Evolutionary conservation across 2,329 filamentous ascomycete genomes (phyloP).

Genomic region (Pyrenophora tritici-repentis): DNA sequence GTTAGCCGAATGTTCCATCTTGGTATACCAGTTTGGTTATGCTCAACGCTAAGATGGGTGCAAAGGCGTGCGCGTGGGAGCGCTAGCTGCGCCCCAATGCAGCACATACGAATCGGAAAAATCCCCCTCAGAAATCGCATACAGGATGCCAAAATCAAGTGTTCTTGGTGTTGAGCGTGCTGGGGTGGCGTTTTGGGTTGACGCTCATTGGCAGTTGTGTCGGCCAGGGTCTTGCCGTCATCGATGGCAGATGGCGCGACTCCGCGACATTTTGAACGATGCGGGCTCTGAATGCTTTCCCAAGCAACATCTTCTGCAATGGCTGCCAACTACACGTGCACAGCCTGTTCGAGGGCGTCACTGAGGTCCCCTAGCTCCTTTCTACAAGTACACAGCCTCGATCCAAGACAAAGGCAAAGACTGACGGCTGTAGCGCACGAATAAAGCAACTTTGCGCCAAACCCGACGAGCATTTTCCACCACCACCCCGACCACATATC

Average conservation of each 20-base stretch:
- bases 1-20: conserved; percentile 3
- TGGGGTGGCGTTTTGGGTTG: conserved; percentile 8
- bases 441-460: conserved; percentile 22
- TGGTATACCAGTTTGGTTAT: conserved; percentile 2
- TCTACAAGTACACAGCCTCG: conserved; percentile 25
- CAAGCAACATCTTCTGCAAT: conserved; percentile 29
- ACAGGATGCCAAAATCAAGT: not conserved
- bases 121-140: not conserved
- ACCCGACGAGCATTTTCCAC: conserved; percentile 33
- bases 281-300: conserved; percentile 5
- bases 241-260: conserved; percentile 33
- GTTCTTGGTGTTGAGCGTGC: conserved; percentile 1
- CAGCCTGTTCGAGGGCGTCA: conserved; percentile 41
- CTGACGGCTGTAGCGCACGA: conserved; percentile 32
- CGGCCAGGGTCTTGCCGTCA: conserved; percentile 38
- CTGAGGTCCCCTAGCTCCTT: conserved; percentile 18
- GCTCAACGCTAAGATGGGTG: not conserved
- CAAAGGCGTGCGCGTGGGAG: not conserved
- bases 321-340: conserved; percentile 46
- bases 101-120: not conserved
- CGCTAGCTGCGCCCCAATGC: not conserved
- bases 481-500: conserved; percentile 26
- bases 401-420: not conserved
- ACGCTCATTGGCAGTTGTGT: conserved; percentile 18
- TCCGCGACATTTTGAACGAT: conserved; percentile 33